phyloP scores from a whole-genome alignment of 768 basidiomycete species.

The Lentinula sp. region DNA sequence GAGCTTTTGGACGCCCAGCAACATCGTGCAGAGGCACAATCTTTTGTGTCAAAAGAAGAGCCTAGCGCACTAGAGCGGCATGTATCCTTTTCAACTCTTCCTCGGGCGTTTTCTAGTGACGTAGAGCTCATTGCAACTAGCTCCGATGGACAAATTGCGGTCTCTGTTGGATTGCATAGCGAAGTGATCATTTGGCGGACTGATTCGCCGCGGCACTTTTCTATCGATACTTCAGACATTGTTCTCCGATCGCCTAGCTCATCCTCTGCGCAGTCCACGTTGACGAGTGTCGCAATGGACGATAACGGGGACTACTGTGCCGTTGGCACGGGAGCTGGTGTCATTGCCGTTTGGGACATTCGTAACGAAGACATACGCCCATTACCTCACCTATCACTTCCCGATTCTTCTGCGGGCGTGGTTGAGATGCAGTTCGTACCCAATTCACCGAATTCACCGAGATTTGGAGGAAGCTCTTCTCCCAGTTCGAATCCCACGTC shows the following conservation, averaged over 20 bases:
- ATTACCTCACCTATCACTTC: conserved; percentile 34
- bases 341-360: conserved; percentile 59
- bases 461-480: conserved; percentile 12
- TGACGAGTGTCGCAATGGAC: conserved; percentile 62
- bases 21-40: conserved; percentile 44
- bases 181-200: conserved; percentile 68
- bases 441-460: conserved; percentile 8
- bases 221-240: conserved; percentile 47
- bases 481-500: conserved; percentile 24
- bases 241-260: conserved; percentile 45
- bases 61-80: conserved; percentile 31
- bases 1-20: conserved; percentile 87
- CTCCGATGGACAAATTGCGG: conserved; percentile 55
- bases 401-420: conserved; percentile 41
- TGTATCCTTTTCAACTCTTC: conserved; percentile 61
- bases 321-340: conserved; percentile 64
- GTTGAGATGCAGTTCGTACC: conserved; percentile 47
- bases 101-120: conserved; percentile 78
- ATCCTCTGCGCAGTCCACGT: conserved; percentile 38
- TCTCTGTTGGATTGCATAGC: conserved; percentile 73
- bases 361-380: conserved; percentile 27
- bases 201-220: conserved; percentile 29
- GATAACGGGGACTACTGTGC: conserved; percentile 57
- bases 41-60: conserved; percentile 22
- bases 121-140: conserved; percentile 76